Evolutionary conservation across 225 moss, liverwort and hornwort genomes (phyloP).

Genomic region (Thuidium tamariscinum): DNA sequence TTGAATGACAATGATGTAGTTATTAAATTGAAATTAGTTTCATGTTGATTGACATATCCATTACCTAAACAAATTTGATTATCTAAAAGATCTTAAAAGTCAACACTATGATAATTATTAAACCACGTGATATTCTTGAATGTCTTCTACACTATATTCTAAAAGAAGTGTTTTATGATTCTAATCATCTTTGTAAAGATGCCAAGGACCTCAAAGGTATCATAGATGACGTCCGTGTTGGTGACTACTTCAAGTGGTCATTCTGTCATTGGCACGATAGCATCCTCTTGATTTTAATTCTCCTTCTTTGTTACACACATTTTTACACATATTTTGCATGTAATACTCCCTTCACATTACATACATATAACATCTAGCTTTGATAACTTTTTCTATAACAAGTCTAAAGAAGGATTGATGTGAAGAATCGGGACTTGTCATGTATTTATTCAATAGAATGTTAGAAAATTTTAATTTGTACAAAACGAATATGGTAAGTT

Average conservation of each 20-base stretch:
- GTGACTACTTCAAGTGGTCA: too few species aligned
- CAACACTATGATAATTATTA: not conserved
- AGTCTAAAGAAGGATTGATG: fast-evolving
- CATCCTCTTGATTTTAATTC: fast-evolving
- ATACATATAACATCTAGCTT: not conserved
- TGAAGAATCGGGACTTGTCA: not conserved
- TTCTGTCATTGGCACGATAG: too few species aligned
- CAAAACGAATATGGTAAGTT: not conserved
- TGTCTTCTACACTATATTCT: not conserved
- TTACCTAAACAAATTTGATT: too few species aligned
- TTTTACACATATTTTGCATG: not conserved
- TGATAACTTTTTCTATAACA: too few species aligned
- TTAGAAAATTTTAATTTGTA: not conserved
- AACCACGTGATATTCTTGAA: not conserved
- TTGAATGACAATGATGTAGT: not conserved
- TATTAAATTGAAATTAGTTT: not conserved
- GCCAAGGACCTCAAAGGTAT: too few species aligned
- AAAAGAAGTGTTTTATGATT: fast-evolving
- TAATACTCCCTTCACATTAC: too few species aligned
- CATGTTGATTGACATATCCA: too few species aligned
- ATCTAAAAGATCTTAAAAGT: not conserved
- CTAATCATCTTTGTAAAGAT: not conserved
- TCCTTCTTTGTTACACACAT: not conserved
- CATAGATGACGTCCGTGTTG: too few species aligned
- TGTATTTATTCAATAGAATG: not conserved